Conservation (phyloP, 2,329 filamentous ascomycete genomes). For the Ophiocordyceps sinensis region DNA sequence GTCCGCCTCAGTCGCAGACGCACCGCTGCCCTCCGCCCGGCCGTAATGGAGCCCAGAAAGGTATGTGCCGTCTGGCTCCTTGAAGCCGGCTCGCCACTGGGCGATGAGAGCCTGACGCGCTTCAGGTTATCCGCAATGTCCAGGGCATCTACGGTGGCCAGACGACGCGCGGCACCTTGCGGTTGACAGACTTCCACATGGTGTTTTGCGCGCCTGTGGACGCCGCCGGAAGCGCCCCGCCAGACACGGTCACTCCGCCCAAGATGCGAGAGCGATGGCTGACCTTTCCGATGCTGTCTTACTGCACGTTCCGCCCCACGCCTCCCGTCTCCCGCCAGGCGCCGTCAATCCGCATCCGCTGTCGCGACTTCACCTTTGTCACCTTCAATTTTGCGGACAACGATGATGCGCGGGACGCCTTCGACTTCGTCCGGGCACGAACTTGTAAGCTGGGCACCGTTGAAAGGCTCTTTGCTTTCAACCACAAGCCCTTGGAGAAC, state of each 20-base stretch:
- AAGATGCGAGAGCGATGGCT: slow-evolving; percentile 66
- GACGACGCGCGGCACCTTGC: slow-evolving; percentile 39
- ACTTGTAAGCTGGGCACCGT: slow-evolving; percentile 73
- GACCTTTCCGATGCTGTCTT: slow-evolving; percentile 80
- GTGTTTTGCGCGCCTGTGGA: slow-evolving; percentile 32
- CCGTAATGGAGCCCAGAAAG: slow-evolving; percentile 26
- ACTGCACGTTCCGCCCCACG: slow-evolving; percentile 64
- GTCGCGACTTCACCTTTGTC: slow-evolving; percentile 87
- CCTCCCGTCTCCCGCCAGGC: slow-evolving; percentile 53
- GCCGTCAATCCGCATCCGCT: slow-evolving; percentile 74
- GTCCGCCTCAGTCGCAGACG: background rate
- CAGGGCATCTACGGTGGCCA: slow-evolving; percentile 46
- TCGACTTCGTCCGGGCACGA: slow-evolving; percentile 67
- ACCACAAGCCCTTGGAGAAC: slow-evolving; percentile 58
- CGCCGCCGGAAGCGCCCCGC: slow-evolving; percentile 10
- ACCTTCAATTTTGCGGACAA: slow-evolving; percentile 77
- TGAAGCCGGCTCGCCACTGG: background rate
- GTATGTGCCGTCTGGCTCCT: slow-evolving; percentile 11
- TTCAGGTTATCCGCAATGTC: slow-evolving; percentile 39
- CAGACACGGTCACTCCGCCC: slow-evolving; percentile 11
- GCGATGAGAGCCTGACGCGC: slow-evolving; percentile 1
- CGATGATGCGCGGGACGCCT: slow-evolving; percentile 64
- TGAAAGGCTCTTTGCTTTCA: slow-evolving; percentile 85
- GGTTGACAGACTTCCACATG: slow-evolving; percentile 49
- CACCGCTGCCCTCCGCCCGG: background rate